Evolutionary conservation across 805 yeast species (phyloP).

Genomic region (Metschnikowia bowlesiae): DNA sequence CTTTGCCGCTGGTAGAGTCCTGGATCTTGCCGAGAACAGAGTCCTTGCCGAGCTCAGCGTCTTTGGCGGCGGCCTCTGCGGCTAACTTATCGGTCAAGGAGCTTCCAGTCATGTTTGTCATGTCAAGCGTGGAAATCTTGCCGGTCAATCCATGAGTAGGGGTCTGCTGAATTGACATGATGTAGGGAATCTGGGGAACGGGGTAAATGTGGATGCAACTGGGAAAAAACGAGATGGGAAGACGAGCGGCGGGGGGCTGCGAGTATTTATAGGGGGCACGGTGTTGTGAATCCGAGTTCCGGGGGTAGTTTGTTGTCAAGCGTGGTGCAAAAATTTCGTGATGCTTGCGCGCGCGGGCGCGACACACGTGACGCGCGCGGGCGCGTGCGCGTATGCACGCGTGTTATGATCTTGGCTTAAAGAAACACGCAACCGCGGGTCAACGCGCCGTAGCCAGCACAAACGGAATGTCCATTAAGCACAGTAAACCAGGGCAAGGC

Average conservation of each 20-base stretch:
- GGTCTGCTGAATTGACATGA: conserved; percentile 36
- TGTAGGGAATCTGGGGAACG: background rate
- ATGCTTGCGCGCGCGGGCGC: conserved; percentile 3
- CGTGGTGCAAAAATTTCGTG: conserved; percentile 7
- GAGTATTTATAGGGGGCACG: conserved; percentile 10
- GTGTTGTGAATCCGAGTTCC: conserved; percentile 11
- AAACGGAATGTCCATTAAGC: too few relatives aligned
- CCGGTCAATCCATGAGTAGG: conserved; percentile 47
- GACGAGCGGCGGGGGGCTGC: background rate
- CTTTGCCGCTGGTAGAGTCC: background rate
- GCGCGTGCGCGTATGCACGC: conserved; percentile 8
- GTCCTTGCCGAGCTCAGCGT: conserved; percentile 14
- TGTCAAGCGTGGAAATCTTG: conserved; percentile 38
- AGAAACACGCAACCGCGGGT: background rate
- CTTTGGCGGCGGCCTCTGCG: conserved; percentile 26
- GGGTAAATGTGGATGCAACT: background rate
- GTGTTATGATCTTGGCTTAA: background rate
- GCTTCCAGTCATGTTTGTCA: conserved; percentile 28
- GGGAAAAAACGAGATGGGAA: background rate
- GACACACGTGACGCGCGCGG: conserved; percentile 4
- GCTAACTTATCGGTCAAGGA: conserved; percentile 42
- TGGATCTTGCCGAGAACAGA: conserved; percentile 17
- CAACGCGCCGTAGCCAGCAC: too few relatives aligned
- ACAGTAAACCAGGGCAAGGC: too few relatives aligned
- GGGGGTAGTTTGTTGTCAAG: conserved; percentile 9